Conservation (phyloP, 148 eudicot species). For the Chenopodium quinoa region DNA sequence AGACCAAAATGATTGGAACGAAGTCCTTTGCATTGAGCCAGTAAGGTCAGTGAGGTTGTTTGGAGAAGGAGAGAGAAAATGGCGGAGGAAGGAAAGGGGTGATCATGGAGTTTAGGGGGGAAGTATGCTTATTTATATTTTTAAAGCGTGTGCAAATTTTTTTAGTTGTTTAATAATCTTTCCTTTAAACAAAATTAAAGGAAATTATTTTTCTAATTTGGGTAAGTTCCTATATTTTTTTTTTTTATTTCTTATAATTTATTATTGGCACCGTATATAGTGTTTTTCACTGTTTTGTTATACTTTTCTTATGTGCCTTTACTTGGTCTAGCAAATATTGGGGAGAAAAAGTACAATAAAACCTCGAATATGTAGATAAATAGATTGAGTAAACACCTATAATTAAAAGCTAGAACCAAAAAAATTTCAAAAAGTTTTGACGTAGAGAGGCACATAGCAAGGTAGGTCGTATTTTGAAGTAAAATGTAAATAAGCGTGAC, state of each 20-base stretch:
- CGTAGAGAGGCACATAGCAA: no score
- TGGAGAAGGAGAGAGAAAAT: conserved; percentile 29
- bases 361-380: not conserved
- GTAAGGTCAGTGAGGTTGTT: conserved; percentile 1
- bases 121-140: conserved; percentile 7
- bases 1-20: not conserved
- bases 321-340: not conserved
- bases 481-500: no score
- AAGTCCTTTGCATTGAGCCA: conserved; percentile 44
- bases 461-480: no score
- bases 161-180: no score
- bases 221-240: not conserved
- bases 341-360: not conserved
- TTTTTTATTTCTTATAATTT: no score
- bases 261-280: no score
- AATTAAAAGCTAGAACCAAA: no score
- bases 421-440: no score
- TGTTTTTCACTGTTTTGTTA: no score
- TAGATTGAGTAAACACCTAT: not conserved
- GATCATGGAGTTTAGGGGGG: conserved; percentile 18
- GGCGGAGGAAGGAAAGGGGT: conserved; percentile 51
- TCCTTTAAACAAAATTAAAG: no score
- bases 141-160: no score
- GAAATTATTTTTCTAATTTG: not conserved
- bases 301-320: not conserved